phyloP scores from a whole-genome alignment of 1,139 yeast genomes.

The Protomyces arabidopsidicola region DNA sequence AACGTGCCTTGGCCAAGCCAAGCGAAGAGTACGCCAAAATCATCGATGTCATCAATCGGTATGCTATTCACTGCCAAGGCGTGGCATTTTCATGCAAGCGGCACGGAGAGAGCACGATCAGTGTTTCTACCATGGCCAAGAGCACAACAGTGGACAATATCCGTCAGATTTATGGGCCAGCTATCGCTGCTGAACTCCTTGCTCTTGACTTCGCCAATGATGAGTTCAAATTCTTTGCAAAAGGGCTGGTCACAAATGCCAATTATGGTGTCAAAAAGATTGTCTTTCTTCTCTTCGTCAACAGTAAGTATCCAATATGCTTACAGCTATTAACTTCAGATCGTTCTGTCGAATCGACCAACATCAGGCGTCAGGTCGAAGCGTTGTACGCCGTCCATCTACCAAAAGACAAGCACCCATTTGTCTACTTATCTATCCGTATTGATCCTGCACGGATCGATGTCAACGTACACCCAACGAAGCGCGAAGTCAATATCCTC shows the following conservation, averaged over 20 bases:
- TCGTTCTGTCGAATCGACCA: constrained; percentile 77
- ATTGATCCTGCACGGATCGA: constrained; percentile 70
- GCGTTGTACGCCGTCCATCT: constrained; percentile 62
- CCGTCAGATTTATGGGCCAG: constrained; percentile 65
- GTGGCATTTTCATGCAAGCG: constrained; percentile 79
- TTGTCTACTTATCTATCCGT: constrained; percentile 64
- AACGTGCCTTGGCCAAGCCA: constrained; percentile 59
- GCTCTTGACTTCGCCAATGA: constrained; percentile 42
- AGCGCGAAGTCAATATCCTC: constrained; percentile 81
- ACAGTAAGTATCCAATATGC: constrained; percentile 39
- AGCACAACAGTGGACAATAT: constrained; percentile 58
- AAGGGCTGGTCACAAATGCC: constrained; percentile 66
- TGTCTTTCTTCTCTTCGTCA: constrained; percentile 71
- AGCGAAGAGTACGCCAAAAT: constrained; percentile 73
- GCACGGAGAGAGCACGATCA: constrained; percentile 46
- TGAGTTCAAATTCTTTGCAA: constrained; percentile 38
- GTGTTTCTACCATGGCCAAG: constrained; percentile 42
- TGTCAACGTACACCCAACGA: constrained; percentile 94
- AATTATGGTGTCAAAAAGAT: constrained; percentile 67
- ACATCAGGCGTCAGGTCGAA: constrained; percentile 62
- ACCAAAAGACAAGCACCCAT: constrained; percentile 77
- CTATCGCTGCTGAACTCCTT: constrained; percentile 62
- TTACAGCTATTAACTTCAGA: constrained; percentile 35
- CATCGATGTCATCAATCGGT: constrained; percentile 76
- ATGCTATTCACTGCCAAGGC: constrained; percentile 65